Base-by-base conservation (phyloP, 257 asterid species). In the Salvia miltiorrhiza region DNA sequence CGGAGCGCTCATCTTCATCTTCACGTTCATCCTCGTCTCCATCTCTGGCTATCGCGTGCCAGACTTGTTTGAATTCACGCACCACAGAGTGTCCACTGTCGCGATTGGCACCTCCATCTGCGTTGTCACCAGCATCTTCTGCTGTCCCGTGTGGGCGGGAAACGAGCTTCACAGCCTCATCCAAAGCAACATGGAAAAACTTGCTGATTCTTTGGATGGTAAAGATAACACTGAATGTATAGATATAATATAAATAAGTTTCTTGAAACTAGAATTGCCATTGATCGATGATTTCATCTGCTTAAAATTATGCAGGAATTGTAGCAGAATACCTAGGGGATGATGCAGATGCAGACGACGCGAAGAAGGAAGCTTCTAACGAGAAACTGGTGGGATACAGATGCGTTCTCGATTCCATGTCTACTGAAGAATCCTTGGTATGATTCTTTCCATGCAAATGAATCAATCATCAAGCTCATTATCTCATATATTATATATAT, bases 181-280 rank as follows among this genome's bases (percentile, higher is more conserved):
- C 71, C 72, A 24, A 50, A 79, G 33, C 33, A 87, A 89, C 88
- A 71, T 85, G 73, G 79, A 71, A 69, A 85, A 83, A 58, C 83
- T 89, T 55, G 94, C 96, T 39, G 90, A 84, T 80, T 89, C 94
- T 56, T 74, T 87, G 61, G 86, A 87, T 77, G 94, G 96, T 88
- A 68, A n/a, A 62, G 76, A 67, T 6, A 43, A 39, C 5, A 70
- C 19, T 17, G 13, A 10, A 19, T 26, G 21, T 28, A 60, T 9
- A n/a, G n/a, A n/a, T n/a, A n/a, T n/a, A n/a, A n/a, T n/a, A n/a
- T n/a, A n/a, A 43, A 16, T 16, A 33, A 0, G 20, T 76, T 54
- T 24, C 40, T 49, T n/a, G 37, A 65, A 53, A 21, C 40, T 30
- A 24, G n/a, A 33, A 33, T 17, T 44, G 64, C 24, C 7, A 30